Evolutionary conservation across 352 stramenopile genomes (phyloP).

Genomic region (Pythium rishiriense): DNA sequence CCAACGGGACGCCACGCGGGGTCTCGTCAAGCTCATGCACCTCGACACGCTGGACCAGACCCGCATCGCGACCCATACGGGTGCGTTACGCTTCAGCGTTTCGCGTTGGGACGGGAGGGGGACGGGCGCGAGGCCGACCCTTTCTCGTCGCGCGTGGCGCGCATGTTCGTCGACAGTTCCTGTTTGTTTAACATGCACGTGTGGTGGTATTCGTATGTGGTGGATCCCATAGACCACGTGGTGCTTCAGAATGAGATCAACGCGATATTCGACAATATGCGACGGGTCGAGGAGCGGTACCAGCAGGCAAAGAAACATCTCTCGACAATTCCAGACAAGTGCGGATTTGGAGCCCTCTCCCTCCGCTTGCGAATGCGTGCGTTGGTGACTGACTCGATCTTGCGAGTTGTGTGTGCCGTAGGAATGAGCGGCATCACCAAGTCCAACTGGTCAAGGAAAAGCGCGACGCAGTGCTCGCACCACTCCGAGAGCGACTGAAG

Average conservation of each 20-base stretch:
- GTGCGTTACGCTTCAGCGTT: constrained; percentile 30
- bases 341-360: constrained; percentile 6
- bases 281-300: constrained; percentile 36
- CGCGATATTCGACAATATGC: constrained; percentile 37
- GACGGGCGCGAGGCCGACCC: too few species aligned
- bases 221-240: constrained; percentile 31
- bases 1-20: constrained; percentile 45
- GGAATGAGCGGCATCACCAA: constrained; percentile 43
- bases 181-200: constrained; percentile 7
- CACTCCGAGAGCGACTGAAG: constrained; percentile 32
- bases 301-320: constrained; percentile 51
- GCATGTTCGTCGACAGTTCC: background rate
- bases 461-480: constrained; percentile 29
- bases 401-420: constrained; percentile 15
- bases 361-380: background rate
- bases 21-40: constrained; percentile 50
- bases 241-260: constrained; percentile 38
- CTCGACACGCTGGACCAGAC: constrained; percentile 42
- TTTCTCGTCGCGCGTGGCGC: constrained; percentile 1
- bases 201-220: background rate
- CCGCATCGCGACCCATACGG: constrained; percentile 34
- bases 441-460: constrained; percentile 43
- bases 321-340: constrained; percentile 55
- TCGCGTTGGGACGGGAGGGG: background rate
- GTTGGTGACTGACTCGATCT: background rate